Base-by-base conservation (phyloP, 768 basidiomycete genomes). In the Clathrus columnatus region DNA sequence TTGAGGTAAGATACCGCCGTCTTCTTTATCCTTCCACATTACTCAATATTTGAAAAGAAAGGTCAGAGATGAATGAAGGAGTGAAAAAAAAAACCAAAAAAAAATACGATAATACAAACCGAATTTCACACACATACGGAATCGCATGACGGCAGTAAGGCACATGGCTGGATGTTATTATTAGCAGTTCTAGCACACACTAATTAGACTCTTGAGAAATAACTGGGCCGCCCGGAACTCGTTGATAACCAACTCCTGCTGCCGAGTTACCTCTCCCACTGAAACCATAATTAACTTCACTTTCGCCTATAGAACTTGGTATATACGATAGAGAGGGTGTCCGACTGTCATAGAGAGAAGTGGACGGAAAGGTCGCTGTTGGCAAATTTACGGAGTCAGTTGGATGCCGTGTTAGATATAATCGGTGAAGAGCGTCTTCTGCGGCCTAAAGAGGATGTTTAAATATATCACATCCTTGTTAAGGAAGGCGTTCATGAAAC, bases 381-480 rank as follows among this genome's bases (percentile, higher is more conserved):
- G 90, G 90, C 42, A 91, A 72, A 51, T 81, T 79, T 45, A 90
- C 61, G 32, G 79, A 69, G 55, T 90, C 76, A 50, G 83, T 71
- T 5, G 89, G 89, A 50, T 82, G 82, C 59, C 78, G 79, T 10
- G 89, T 91, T 57, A 94, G 80, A 70, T 91, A 94, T 20, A 93
- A 73, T 43, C 90, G 78, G 59, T 85, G 81, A 23, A 94, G 73
- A 0, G 91, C 81, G 62, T 93, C 90, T 69, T 95, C 91, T 7
- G 87, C 87, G 16, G 91, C 91, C 85, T 88, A 57, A 26, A 36
- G 30, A 20, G 43, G 32, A 20, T 28, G 43, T 32, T 24, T 30
- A 45, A 21, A 57, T 28, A 16, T 23, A 8, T 20, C 60, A 24
- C 18, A 51, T 24, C 21, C 20, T 70, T n/a, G n/a, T n/a, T n/a